Percentiles rank a stretch among this genome's conserved stretches.
phyloP scores from a whole-genome alignment of 225 moss, liverwort and hornwort genomes.

The Marchantia polymorpha region DNA sequence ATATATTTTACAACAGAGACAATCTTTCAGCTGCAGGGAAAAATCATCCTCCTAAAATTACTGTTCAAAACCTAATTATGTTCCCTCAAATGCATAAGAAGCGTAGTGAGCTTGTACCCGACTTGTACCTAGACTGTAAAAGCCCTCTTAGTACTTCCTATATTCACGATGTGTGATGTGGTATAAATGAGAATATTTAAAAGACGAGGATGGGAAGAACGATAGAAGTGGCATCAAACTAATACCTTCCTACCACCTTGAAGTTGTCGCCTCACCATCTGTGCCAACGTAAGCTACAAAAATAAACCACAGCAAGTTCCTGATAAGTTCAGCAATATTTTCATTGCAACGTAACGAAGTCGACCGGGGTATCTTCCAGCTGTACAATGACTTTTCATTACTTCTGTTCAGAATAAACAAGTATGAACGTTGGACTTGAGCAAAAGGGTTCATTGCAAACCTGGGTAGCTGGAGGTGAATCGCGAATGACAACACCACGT shows the following conservation, averaged over 20 bases:
- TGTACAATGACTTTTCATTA: background rate
- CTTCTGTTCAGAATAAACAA: background rate
- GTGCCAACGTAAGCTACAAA: conserved; percentile 56
- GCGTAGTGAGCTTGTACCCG: background rate
- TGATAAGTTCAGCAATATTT: background rate
- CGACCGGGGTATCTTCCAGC: background rate
- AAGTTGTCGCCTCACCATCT: conserved; percentile 73
- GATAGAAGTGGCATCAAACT: background rate
- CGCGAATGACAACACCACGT: conserved; percentile 58
- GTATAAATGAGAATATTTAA: too few relatives aligned
- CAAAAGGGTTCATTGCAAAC: conserved; percentile 12
- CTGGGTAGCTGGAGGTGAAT: conserved; percentile 37
- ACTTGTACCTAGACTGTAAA: background rate
- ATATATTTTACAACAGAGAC: background rate
- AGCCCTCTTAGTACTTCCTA: background rate
- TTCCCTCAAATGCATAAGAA: background rate
- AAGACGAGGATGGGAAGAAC: background rate
- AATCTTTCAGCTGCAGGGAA: background rate
- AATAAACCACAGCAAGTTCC: background rate
- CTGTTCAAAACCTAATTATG: too few relatives aligned
- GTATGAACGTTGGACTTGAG: background rate
- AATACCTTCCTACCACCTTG: conserved; percentile 74
- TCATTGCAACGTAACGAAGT: background rate
- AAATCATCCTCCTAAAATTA: too few relatives aligned
- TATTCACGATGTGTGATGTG: too few relatives aligned